phyloP scores from a whole-genome alignment of 345 rosid species.

The Eutrema japonicum region DNA sequence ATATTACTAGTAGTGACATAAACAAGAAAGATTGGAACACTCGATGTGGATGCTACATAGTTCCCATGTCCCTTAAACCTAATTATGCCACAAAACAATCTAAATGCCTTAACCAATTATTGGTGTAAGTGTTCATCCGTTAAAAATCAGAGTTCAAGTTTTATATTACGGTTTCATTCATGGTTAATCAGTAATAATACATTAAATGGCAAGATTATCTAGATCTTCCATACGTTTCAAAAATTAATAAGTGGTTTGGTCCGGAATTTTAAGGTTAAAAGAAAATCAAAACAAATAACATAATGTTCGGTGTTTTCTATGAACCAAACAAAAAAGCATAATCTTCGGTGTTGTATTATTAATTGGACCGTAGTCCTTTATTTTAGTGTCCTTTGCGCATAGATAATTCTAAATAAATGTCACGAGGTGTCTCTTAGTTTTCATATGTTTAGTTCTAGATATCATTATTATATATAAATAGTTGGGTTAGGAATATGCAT shows the following conservation, averaged over 20 bases:
- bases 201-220: background rate
- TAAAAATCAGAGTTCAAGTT: background rate
- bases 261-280: background rate
- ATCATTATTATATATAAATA: constrained; percentile 7
- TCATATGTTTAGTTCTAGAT: constrained; percentile 11
- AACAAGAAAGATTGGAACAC: background rate
- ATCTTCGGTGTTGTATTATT: constrained; percentile 18
- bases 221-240: background rate
- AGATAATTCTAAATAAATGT: constrained; percentile 24
- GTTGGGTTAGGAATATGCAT: constrained; percentile 10
- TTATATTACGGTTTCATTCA: background rate
- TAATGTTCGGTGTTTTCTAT: background rate
- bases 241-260: constrained; percentile 1
- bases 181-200: background rate
- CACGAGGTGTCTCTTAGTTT: constrained; percentile 22
- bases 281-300: constrained; percentile 6
- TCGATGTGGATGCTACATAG: background rate
- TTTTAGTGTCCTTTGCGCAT: constrained; percentile 1
- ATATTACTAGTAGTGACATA: background rate
- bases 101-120: background rate
- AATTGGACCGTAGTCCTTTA: constrained; percentile 18
- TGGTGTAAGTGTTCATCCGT: background rate
- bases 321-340: background rate
- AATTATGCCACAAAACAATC: background rate
- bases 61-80: background rate